phyloP scores from a whole-genome alignment of 106 monocot species.

The Allium cepa region DNA sequence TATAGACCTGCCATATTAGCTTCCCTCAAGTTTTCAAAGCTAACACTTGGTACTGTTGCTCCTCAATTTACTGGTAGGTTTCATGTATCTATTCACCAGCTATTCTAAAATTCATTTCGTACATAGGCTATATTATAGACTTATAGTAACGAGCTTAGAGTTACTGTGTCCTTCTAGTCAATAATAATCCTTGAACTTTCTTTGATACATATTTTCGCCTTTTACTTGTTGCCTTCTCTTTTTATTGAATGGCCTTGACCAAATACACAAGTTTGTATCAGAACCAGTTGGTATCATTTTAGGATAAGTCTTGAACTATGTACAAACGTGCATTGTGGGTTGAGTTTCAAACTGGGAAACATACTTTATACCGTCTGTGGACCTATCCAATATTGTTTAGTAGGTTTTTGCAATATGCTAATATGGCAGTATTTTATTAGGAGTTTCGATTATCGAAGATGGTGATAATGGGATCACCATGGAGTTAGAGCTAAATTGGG shows the following conservation, averaged over 20 bases:
- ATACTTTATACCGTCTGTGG: too few relatives aligned
- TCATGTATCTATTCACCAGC: background rate
- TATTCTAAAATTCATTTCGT: too few relatives aligned
- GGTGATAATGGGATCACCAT: constrained; percentile 34
- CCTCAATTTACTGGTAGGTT: constrained; percentile 93
- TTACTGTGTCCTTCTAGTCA: too few relatives aligned
- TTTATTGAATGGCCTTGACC: background rate
- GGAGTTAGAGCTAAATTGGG: constrained; percentile 71
- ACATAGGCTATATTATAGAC: too few relatives aligned
- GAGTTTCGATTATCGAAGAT: constrained; percentile 45
- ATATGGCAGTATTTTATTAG: constrained; percentile 12
- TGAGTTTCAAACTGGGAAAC: too few relatives aligned
- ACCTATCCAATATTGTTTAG: background rate
- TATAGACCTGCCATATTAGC: constrained; percentile 63
- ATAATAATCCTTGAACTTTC: too few relatives aligned
- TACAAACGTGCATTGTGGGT: too few relatives aligned
- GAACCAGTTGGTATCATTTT: background rate
- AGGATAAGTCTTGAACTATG: too few relatives aligned
- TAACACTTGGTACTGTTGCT: constrained; percentile 95
- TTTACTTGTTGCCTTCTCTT: background rate
- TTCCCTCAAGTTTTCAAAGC: constrained; percentile 87
- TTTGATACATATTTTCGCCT: too few relatives aligned
- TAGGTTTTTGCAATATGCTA: background rate
- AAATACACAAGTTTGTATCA: background rate
- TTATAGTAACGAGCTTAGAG: too few relatives aligned